phyloP scores from a whole-genome alignment of 305 asterid species.

The Fraxinus dipetala region DNA sequence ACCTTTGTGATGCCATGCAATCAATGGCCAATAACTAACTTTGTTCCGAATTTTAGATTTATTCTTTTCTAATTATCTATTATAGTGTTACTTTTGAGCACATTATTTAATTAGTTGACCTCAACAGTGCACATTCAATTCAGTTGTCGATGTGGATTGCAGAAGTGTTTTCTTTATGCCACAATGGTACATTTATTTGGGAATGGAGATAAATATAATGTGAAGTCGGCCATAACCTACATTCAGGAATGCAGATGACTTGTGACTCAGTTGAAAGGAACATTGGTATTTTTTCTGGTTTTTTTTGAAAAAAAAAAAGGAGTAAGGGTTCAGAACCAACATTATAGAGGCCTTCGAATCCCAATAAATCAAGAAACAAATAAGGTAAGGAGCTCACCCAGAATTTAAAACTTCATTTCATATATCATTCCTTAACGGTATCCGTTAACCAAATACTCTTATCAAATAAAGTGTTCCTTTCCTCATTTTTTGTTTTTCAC shows the following conservation, averaged over 20 bases:
- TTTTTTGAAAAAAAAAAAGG: neutral
- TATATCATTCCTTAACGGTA: neutral
- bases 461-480: neutral
- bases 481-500: neutral
- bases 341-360: neutral
- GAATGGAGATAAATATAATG: neutral
- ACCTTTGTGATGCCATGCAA: conserved; percentile 17
- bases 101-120: conserved; percentile 12
- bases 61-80: neutral
- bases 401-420: neutral
- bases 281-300: neutral
- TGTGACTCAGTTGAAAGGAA: too few relatives aligned
- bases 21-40: neutral
- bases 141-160: conserved; percentile 12
- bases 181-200: neutral
- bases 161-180: neutral
- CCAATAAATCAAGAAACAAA: neutral
- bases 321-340: neutral
- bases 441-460: neutral
- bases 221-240: neutral
- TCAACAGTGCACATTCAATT: conserved; percentile 11
- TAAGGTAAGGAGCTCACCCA: neutral
- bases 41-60: neutral
- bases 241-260: neutral
- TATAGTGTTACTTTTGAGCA: neutral